Base-by-base conservation (phyloP, 345 rosid species). In the thale cress (Arabidopsis thaliana) region DNA sequence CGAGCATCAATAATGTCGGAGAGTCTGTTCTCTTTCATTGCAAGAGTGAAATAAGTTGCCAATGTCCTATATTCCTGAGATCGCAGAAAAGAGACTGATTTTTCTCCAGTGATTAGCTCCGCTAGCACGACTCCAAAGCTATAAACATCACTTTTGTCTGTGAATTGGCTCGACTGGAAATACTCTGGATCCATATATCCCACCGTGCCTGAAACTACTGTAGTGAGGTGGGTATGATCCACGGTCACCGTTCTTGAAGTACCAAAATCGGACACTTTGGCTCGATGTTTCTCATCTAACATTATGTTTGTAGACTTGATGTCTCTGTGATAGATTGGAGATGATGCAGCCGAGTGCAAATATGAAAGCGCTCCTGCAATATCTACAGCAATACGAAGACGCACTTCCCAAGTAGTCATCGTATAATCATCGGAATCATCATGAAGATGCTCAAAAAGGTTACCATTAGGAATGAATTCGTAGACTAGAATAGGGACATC, bases 111-210 rank as follows among this genome's bases (percentile, higher is more conserved):
- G 5, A 83, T 69, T 4, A 85, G 65, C 73, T 85, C 87, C 0
- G 38, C 74, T 3, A 85, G 82, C 6, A 83, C 80, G 4, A 83
- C 83, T 3, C 85, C 85, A 4, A 85, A 85, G 62, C 87, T 83
- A 34, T 83, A 85, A 3, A 83, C 87, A 71, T 85, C 89, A 11
- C 89, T 85, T 48, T 85, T 85, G 2, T 80, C 85, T 0, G 84
- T 83, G n/a, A 85, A 75, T 13, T 77, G 62, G 50, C 81, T 71
- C 4, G 84, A 59, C 4, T 78, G 84, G 13, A 74, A 74, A 45
- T 74, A 74, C 58, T 74, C 66, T 1, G 78, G 78, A 55, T 74
- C 78, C 48, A 74, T 7, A 16, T 74, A 74, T 44, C 78, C 65
- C 34, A 73, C 38, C 0, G 78, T 73, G 13, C 71, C 71, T 20